These are phyloP conservation scores for Allium fistulosum DNA, from an alignment of 106 monocot genomes.

Conservation along the genomic window DNA sequence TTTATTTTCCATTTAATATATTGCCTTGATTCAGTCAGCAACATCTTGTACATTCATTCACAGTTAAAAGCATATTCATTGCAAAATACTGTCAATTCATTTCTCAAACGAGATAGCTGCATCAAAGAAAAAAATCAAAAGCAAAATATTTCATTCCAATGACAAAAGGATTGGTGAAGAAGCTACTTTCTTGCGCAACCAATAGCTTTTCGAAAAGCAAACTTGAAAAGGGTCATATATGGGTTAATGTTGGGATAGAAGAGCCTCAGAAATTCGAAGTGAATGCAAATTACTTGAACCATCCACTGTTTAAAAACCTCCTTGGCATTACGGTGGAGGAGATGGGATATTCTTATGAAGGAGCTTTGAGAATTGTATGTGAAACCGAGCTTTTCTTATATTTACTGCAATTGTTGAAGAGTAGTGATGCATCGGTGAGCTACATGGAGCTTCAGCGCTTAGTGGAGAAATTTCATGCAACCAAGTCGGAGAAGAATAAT, in stretches of 20 bases:
- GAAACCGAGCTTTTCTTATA: conserved; percentile 19
- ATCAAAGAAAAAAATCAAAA: too few species aligned
- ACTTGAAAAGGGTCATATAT: conserved; percentile 17
- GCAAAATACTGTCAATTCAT: too few species aligned
- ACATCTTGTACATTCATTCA: too few species aligned
- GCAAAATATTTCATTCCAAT: not conserved
- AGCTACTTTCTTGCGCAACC: conserved; percentile 13
- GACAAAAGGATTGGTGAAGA: conserved; percentile 11
- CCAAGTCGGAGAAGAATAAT: not conserved
- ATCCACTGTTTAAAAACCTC: conserved; percentile 18
- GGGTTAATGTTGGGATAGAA: conserved; percentile 22
- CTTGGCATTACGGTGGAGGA: conserved; percentile 16
- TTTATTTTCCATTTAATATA: too few species aligned
- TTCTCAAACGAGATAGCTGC: too few species aligned
- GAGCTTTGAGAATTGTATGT: conserved; percentile 20
- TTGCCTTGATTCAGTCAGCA: too few species aligned
- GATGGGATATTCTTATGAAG: conserved; percentile 24
- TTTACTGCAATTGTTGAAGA: conserved; percentile 9
- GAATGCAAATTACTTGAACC: conserved; percentile 24
- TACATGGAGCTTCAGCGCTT: conserved; percentile 17
- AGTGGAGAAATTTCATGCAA: conserved; percentile 6
- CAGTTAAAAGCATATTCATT: too few species aligned
- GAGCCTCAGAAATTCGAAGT: conserved; percentile 11
- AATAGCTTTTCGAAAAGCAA: conserved; percentile 6
- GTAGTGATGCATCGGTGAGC: conserved; percentile 11